These are phyloP conservation scores for Phytopythium litorale DNA, from an alignment of 352 stramenopile species.

Conservation along the genomic window DNA sequence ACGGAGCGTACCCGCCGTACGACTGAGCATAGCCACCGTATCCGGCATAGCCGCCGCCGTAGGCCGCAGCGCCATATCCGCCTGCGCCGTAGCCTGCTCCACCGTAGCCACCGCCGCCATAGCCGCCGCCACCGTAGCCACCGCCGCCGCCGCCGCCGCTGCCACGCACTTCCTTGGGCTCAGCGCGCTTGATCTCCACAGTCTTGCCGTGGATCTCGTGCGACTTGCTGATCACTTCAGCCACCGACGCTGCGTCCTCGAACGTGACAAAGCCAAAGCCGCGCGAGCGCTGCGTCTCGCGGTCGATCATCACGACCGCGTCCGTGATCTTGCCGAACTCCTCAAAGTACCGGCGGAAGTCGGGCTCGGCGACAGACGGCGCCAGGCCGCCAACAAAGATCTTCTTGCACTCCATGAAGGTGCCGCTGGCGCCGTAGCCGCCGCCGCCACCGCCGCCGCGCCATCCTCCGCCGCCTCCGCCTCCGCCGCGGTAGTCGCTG, in stretches of 20 bases:
- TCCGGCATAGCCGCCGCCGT: constrained; percentile 25
- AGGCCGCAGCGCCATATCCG: constrained; percentile 27
- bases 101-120: constrained; percentile 18
- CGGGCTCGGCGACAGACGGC: constrained; percentile 81
- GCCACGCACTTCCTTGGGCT: constrained; percentile 68
- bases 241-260: constrained; percentile 85
- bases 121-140: constrained; percentile 18
- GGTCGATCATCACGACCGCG: constrained; percentile 92
- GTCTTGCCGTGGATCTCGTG: constrained; percentile 91
- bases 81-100: constrained; percentile 24
- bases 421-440: constrained; percentile 16
- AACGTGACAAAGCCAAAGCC: constrained; percentile 94
- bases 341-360: constrained; percentile 92
- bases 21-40: constrained; percentile 34
- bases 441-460: constrained; percentile 8
- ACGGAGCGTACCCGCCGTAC: constrained; percentile 21
- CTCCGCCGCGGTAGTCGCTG: constrained; percentile 36
- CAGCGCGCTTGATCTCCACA: constrained; percentile 88
- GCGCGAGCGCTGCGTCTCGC: constrained; percentile 86
- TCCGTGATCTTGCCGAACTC: constrained; percentile 89
- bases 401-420: constrained; percentile 83
- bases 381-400: constrained; percentile 92
- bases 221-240: constrained; percentile 84
- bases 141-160: constrained; percentile 22
- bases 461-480: constrained; percentile 9